phyloP scores from a whole-genome alignment of 106 monocot species.

The Dioscorea zingiberensis region DNA sequence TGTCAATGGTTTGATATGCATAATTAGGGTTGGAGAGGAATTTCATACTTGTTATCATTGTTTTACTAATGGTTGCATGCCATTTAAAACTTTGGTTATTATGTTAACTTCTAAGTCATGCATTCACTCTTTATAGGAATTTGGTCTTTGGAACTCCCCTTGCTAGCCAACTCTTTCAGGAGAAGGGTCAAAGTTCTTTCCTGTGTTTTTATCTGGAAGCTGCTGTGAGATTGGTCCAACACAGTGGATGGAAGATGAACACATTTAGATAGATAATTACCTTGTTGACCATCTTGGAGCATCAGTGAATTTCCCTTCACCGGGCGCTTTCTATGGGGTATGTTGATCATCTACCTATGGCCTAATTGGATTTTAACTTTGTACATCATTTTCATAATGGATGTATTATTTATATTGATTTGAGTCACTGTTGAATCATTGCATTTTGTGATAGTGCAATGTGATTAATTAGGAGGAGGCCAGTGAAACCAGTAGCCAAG shows the following conservation, averaged over 20 bases:
- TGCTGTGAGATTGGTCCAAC: constrained; percentile 41
- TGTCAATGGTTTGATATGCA: not conserved
- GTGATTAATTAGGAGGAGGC: too few relatives aligned
- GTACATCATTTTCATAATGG: too few relatives aligned
- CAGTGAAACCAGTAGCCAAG: too few relatives aligned
- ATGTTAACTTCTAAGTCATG: not conserved
- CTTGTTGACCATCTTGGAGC: too few relatives aligned
- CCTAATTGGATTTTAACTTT: too few relatives aligned
- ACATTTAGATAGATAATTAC: too few relatives aligned
- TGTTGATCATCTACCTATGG: too few relatives aligned
- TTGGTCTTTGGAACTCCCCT: not conserved
- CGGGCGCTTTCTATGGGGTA: constrained; percentile 70
- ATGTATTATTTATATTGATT: too few relatives aligned
- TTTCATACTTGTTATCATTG: constrained; percentile 2
- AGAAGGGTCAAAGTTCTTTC: not conserved
- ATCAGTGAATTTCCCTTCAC: constrained; percentile 19
- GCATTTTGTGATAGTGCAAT: too few relatives aligned
- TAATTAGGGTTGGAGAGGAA: not conserved
- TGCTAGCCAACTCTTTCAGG: not conserved
- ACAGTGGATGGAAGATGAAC: too few relatives aligned
- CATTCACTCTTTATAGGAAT: not conserved
- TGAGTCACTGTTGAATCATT: too few relatives aligned
- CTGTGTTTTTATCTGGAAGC: constrained; percentile 21
- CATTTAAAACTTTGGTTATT: not conserved
- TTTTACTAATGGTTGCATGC: not conserved